Conservation (phyloP, 371 early-diverging fungal genomes). For the Syncephalis plumigaleata region DNA sequence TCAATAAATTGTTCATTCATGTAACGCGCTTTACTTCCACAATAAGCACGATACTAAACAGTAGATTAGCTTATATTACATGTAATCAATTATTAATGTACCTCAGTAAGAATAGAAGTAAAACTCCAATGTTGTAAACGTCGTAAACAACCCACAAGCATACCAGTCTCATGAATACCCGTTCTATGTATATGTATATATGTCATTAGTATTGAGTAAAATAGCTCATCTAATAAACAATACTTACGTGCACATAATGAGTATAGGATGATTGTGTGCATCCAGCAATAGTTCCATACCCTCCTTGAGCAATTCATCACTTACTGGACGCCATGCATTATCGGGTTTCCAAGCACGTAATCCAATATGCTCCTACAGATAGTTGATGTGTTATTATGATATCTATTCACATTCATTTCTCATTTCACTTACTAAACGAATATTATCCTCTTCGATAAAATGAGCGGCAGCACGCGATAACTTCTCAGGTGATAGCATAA, state of each 20-base stretch:
- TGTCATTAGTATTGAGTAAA: neutral
- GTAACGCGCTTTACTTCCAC: conserved; percentile 69
- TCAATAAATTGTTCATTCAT: conserved; percentile 91
- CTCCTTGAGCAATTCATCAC: conserved; percentile 88
- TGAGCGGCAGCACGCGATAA: conserved; percentile 57
- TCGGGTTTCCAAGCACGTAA: conserved; percentile 32
- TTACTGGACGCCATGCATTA: conserved; percentile 72
- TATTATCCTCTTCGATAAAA: conserved; percentile 63
- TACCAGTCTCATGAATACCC: conserved; percentile 64
- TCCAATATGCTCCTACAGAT: conserved; percentile 48
- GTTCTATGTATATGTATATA: conserved; percentile 17
- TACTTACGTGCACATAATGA: conserved; percentile 79
- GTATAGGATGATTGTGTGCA: conserved; percentile 56
- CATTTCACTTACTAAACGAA: conserved; percentile 32
- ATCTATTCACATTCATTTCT: too few species aligned
- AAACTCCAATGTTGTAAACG: conserved; percentile 92
- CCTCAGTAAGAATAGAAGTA: conserved; percentile 84
- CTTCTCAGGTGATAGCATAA: conserved; percentile 75
- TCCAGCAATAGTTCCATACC: conserved; percentile 71
- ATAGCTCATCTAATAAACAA: too few species aligned
- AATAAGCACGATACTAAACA: conserved; percentile 68
- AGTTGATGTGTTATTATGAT: too few species aligned
- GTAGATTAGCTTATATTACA: neutral
- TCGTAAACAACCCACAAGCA: conserved; percentile 82
- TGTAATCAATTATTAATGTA: conserved; percentile 8